Evolutionary conservation across 2,329 filamentous ascomycete genomes (phyloP), one percentile per base, ranked within the genome.

Genomic region (Gnomoniopsis sp.): DNA sequence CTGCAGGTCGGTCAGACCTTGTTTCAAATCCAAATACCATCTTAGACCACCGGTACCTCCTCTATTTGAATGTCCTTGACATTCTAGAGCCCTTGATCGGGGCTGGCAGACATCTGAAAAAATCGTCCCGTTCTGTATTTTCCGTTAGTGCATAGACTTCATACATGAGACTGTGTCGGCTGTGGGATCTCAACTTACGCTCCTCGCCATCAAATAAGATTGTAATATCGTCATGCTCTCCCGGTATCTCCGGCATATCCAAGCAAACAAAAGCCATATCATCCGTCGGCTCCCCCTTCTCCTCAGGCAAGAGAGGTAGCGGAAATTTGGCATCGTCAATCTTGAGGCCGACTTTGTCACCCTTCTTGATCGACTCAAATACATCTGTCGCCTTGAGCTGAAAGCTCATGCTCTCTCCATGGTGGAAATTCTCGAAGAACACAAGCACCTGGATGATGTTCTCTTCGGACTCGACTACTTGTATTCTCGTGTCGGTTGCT

Each of bases 261-360:
- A 96, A 75, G 70, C 90, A 95, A 43, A 96, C 82, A 75, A 93
- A 96, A 26, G 86, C 83, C 69, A 86, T 49, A 21, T 62, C 84
- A 62, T 88, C 86, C 49, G 84, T 79, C 60, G 77, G 78, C 61
- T 79, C 79, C 30, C 74, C 72, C 48, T 79, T 73, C 61, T 62
- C 58, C 59, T 79, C 72, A 47, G 81, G 71, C 65, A 86, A 72
- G 61, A 82, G 87, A 4, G 92, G 92, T 56, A 96, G 77, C 3
- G 90, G 88, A 67, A 96, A 97, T 71, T 96, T 96, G 61, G 91
- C 91, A 70, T 97, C 93, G 26, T 93, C 88, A 63, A 96, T 85
- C 70, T 88, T 89, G 58, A 96, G 76, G 8, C 88, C 88, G 36
- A 83, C 83, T 70, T 91, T 93, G 63, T 83, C 82, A 52, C 82